Percentiles rank a stretch among this genome's conserved stretches.
These are phyloP conservation scores for Gaultheria prostrata DNA, from an alignment of 148 eudicot genomes.

Conservation along the genomic window DNA sequence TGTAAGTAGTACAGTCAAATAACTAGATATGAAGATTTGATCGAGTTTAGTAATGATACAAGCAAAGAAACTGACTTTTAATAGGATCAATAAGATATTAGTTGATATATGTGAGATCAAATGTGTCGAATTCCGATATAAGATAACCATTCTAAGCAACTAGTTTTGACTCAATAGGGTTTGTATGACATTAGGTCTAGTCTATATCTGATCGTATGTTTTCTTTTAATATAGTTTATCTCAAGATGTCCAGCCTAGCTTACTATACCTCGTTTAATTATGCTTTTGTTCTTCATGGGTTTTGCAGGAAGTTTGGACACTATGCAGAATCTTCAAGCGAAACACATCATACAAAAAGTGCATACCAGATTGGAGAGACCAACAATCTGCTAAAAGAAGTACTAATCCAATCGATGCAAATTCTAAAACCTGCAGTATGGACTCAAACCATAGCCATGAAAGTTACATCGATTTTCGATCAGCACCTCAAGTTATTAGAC, in stretches of 20 bases:
- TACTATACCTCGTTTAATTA: too few relatives aligned
- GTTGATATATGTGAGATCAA: neutral
- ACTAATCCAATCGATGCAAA: slow-evolving; percentile 18
- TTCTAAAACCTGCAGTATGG: slow-evolving; percentile 55
- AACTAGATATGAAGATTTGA: too few relatives aligned
- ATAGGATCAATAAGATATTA: too few relatives aligned
- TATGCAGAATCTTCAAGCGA: slow-evolving; percentile 78
- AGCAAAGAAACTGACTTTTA: too few relatives aligned
- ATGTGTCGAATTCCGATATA: too few relatives aligned
- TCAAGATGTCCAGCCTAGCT: too few relatives aligned
- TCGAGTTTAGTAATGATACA: too few relatives aligned
- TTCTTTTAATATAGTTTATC: too few relatives aligned
- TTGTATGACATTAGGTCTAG: too few relatives aligned
- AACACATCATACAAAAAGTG: slow-evolving; percentile 34
- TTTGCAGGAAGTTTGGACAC: slow-evolving; percentile 97
- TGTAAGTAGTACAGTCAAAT: too few relatives aligned
- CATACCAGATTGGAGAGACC: slow-evolving; percentile 61
- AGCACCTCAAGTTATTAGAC: slow-evolving; percentile 13
- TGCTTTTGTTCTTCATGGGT: neutral
- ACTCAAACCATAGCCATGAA: slow-evolving; percentile 34
- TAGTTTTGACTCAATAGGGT: neutral
- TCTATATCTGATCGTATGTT: too few relatives aligned
- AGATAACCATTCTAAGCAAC: too few relatives aligned
- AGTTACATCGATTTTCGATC: slow-evolving; percentile 53
- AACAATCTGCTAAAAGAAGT: slow-evolving; percentile 27